Evolutionary conservation across 164 flowering plant genomes (phyloP), one percentile per base, ranked within the genome.

Genomic region (Malania oleifera): DNA sequence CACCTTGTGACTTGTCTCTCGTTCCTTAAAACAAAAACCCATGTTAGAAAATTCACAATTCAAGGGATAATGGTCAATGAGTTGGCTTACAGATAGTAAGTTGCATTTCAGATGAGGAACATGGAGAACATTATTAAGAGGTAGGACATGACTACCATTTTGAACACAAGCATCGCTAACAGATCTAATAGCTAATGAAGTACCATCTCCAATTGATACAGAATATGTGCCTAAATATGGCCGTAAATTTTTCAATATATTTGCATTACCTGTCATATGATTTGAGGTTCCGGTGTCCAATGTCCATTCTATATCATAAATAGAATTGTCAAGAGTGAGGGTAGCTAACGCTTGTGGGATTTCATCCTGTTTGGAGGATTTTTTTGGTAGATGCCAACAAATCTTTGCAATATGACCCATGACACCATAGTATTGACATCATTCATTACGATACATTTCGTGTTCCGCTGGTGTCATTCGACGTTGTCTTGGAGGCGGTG

Each of bases 1-100:
- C 48, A 44, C 48, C 48, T 44, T 44, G 48, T 44, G 48, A 44
- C 48, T 20, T 44, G 48, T 44, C 48, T 44, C 48, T 14, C 48
- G 48, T 44, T 44, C 48, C 48, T 44, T 44, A n/a, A n/a, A n/a
- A n/a, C n/a, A n/a, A n/a, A n/a, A n/a, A n/a, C n/a, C n/a, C n/a
- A n/a, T n/a, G n/a, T n/a, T n/a, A n/a, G n/a, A n/a, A n/a, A n/a
- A n/a, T n/a, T n/a, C n/a, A n/a, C n/a, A n/a, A n/a, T n/a, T 44
- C 48, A 44, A 44, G 22, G 48, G 48, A 20, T 44, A 44, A 44
- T 44, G 48, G 22, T 44, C 15, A 44, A 13, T 44, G 22, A 44
- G 48, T 20, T 44, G 48, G 48, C 48, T 5, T 44, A 44, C 35
- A 31, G 9, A 31, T 31, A 31, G n/a, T n/a, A n/a, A 31, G 35